Percentiles rank a stretch among this genome's conserved stretches.
Conservation (phyloP, 768 basidiomycete species). For the Leccinum truebloodii region DNA sequence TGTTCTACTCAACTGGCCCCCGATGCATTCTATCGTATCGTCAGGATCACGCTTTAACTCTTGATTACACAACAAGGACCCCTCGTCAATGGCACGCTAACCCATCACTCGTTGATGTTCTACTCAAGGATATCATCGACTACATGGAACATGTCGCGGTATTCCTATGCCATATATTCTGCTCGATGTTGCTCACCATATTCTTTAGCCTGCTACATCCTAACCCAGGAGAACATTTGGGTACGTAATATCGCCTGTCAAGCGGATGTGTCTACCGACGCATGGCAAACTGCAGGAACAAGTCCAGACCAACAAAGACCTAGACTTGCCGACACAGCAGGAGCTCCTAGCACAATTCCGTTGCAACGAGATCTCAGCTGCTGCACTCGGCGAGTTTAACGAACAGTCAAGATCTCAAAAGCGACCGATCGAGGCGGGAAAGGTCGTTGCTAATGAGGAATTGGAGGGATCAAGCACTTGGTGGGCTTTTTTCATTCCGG, state of each 20-base stretch:
- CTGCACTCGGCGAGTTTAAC: constrained; percentile 78
- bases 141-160: too few relatives aligned
- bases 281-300: constrained; percentile 67
- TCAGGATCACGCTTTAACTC: too few relatives aligned
- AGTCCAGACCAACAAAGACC: constrained; percentile 96
- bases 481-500: constrained; percentile 43
- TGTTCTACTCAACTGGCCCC: too few relatives aligned
- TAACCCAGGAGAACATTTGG: constrained; percentile 81
- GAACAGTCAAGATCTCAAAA: constrained; percentile 81
- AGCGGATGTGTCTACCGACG: neutral
- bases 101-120: too few relatives aligned
- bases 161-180: too few relatives aligned
- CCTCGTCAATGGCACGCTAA: too few relatives aligned
- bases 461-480: constrained; percentile 75
- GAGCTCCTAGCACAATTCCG: constrained; percentile 98
- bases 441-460: constrained; percentile 81
- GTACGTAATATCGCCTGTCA: constrained; percentile 45
- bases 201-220: too few relatives aligned
- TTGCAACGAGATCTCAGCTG: constrained; percentile 92
- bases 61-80: too few relatives aligned
- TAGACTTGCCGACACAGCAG: constrained; percentile 97
- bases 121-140: too few relatives aligned
- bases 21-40: too few relatives aligned
- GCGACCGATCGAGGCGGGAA: constrained; percentile 85
- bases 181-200: too few relatives aligned